Conservation (phyloP, 2,329 filamentous ascomycete genomes). For the Fusarium lyarnte region DNA sequence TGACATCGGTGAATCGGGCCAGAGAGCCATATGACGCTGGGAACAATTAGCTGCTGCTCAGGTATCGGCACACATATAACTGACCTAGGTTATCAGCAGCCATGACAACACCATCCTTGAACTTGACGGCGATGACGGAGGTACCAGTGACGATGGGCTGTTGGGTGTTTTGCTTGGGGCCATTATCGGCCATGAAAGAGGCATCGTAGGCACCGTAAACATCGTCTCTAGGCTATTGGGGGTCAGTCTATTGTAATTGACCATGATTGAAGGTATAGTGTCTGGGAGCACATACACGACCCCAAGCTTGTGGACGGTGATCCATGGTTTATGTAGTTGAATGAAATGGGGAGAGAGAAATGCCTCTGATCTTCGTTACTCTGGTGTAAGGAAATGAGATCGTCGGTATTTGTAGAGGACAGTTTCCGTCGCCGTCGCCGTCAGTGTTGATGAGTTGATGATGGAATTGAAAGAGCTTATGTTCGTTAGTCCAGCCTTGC, state of each 20-base stretch:
- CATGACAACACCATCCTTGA: conserved; percentile 94
- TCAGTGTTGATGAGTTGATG: conserved; percentile 20
- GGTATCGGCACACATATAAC: conserved; percentile 33
- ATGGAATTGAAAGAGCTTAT: conserved; percentile 28
- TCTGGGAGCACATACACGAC: conserved; percentile 66
- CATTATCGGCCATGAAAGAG: conserved; percentile 78
- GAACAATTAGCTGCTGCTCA: conserved; percentile 5
- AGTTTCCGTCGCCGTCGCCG: not conserved
- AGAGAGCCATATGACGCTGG: conserved; percentile 96
- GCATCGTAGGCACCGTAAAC: conserved; percentile 93
- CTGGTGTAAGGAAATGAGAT: not conserved
- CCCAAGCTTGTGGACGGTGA: conserved; percentile 78
- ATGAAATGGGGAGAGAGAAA: not conserved
- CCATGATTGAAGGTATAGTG: not conserved
- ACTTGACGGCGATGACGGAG: conserved; percentile 94
- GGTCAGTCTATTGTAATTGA: conserved; percentile 6
- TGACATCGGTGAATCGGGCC: conserved; percentile 95
- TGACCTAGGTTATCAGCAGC: conserved; percentile 95
- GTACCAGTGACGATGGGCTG: conserved; percentile 95
- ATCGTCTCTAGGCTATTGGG: conserved; percentile 87
- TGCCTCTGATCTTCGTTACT: not conserved
- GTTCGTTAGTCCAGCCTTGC: conserved; percentile 21
- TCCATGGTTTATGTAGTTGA: conserved; percentile 62
- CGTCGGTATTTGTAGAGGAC: not conserved
- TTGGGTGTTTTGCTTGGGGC: conserved; percentile 87